Conservation (phyloP, 108 stramenopile genomes). For the Epithemia pelagica region DNA sequence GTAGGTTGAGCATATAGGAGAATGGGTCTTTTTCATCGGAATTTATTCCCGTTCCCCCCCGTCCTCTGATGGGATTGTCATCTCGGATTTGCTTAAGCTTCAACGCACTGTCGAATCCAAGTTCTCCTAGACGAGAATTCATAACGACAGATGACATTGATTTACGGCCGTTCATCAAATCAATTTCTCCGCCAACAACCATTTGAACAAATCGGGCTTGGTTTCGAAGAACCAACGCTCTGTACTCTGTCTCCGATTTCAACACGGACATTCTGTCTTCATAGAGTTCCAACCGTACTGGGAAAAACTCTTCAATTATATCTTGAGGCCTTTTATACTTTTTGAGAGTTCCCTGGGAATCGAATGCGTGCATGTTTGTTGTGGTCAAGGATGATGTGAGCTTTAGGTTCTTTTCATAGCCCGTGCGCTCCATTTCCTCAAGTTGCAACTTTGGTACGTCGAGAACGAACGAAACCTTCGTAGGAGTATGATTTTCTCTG, state of each 20-base stretch:
- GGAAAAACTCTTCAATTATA: conserved; percentile 78
- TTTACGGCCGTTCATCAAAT: conserved; percentile 53
- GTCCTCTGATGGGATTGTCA: conserved; percentile 32
- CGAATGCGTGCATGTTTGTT: conserved; percentile 92
- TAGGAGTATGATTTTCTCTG: conserved; percentile 81
- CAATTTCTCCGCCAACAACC: conserved; percentile 57
- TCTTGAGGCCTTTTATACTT: conserved; percentile 55
- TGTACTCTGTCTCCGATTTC: conserved; percentile 57
- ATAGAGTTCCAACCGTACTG: conserved; percentile 66
- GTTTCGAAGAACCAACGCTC: conserved; percentile 50
- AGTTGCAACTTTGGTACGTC: conserved; percentile 47
- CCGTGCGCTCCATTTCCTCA: conserved; percentile 25
- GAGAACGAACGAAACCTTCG: conserved; percentile 67
- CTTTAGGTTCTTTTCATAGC: conserved; percentile 59
- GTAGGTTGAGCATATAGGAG: conserved; percentile 83
- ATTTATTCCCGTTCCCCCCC: conserved; percentile 7
- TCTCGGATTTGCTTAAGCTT: conserved; percentile 50
- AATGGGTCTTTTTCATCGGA: conserved; percentile 26
- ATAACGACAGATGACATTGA: conserved; percentile 37
- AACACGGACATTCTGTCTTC: conserved; percentile 65
- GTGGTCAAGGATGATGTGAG: conserved; percentile 47
- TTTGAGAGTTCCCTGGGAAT: conserved; percentile 43
- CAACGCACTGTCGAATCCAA: conserved; percentile 42
- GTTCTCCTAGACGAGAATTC: conserved; percentile 63
- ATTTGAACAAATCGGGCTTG: conserved; percentile 76